Conservation (phyloP, 768 basidiomycete genomes). For the Agaricus sinodeliciosus region DNA sequence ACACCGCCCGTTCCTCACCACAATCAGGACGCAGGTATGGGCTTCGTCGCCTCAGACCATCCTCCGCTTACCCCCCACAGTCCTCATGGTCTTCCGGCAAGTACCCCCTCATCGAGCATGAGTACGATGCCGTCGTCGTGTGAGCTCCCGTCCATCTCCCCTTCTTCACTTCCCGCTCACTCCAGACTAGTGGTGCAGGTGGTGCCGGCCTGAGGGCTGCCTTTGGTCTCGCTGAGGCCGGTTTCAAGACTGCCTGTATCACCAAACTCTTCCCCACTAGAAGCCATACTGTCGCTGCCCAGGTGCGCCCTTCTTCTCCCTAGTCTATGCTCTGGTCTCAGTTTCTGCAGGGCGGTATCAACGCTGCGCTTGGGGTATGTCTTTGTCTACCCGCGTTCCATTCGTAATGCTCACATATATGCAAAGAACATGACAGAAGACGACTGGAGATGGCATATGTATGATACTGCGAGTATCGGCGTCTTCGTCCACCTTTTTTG, state of each 20-base stretch:
- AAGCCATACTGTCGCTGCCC: conserved; percentile 98
- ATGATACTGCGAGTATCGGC: conserved; percentile 66
- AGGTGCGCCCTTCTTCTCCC: conserved; percentile 40
- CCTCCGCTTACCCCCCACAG: conserved; percentile 26
- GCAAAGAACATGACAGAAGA: conserved; percentile 96
- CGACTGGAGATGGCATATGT: conserved; percentile 99
- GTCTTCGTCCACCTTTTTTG: not conserved
- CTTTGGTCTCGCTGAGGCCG: conserved; percentile 96
- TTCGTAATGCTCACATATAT: conserved; percentile 6
- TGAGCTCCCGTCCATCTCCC: conserved; percentile 36
- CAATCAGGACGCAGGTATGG: conserved; percentile 70
- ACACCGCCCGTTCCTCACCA: conserved; percentile 60
- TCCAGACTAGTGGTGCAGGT: conserved; percentile 72
- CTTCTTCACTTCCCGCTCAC: not conserved
- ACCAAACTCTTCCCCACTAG: conserved; percentile 98
- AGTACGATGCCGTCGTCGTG: conserved; percentile 99
- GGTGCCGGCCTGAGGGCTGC: conserved; percentile 98
- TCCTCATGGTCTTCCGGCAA: conserved; percentile 72
- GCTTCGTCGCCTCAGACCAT: conserved; percentile 6
- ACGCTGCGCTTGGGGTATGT: conserved; percentile 90
- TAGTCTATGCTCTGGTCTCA: conserved; percentile 10
- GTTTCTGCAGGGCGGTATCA: conserved; percentile 82
- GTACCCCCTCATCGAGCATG: conserved; percentile 97
- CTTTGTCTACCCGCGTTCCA: not conserved
- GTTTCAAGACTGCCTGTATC: conserved; percentile 98